Percentiles rank a stretch among this genome's conserved stretches.
phyloP scores from a whole-genome alignment of 2,329 filamentous ascomycete species.

The Alternaria brassicicola region DNA sequence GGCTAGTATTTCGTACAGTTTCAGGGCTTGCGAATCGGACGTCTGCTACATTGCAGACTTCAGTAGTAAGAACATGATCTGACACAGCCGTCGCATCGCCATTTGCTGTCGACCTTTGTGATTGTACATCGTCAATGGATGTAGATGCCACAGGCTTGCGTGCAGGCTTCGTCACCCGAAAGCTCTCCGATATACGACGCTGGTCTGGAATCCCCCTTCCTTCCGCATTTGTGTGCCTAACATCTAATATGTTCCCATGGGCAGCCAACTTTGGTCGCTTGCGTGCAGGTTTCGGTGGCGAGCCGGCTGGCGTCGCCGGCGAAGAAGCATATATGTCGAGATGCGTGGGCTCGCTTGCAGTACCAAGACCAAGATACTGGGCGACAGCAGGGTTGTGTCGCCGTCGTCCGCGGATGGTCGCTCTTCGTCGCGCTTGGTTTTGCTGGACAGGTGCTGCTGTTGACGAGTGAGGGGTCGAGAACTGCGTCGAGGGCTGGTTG shows the following conservation, averaged over 20 bases:
- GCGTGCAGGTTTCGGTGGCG: slow-evolving; percentile 6
- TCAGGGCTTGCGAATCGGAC: neutral
- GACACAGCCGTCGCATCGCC: neutral
- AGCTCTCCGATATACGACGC: slow-evolving; percentile 19
- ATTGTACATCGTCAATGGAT: neutral
- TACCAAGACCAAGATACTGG: slow-evolving; percentile 36
- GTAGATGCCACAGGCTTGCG: neutral
- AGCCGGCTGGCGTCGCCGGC: slow-evolving; percentile 1
- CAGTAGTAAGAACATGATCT: neutral
- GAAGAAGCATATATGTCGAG: slow-evolving; percentile 24
- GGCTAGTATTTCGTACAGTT: neutral
- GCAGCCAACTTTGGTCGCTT: slow-evolving; percentile 20
- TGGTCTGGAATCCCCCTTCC: slow-evolving; percentile 11
- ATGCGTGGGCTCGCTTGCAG: slow-evolving; percentile 22
- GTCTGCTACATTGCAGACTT: neutral
- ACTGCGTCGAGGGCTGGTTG: slow-evolving; percentile 22
- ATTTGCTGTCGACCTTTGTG: neutral
- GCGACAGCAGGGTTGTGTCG: slow-evolving; percentile 35
- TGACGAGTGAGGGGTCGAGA: slow-evolving; percentile 18
- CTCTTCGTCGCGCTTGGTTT: slow-evolving; percentile 8
- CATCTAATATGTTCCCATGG: neutral
- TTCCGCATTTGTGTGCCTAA: neutral
- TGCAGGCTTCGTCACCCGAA: slow-evolving; percentile 21
- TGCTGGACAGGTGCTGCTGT: slow-evolving; percentile 2
- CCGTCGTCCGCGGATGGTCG: neutral